phyloP scores from a whole-genome alignment of 768 basidiomycete species.

The Hortiboletus campestris region DNA sequence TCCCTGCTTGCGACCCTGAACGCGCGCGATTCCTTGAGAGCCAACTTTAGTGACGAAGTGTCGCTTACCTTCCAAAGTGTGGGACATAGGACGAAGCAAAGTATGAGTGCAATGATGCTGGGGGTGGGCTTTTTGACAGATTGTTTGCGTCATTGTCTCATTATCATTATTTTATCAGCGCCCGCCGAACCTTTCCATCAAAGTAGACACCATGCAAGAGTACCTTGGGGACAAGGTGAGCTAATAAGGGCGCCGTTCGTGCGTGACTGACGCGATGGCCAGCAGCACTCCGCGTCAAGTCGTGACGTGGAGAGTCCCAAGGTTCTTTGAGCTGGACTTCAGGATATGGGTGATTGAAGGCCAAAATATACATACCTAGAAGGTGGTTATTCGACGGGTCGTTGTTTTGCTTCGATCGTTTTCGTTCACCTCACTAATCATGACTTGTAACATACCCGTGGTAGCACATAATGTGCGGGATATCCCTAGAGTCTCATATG shows the following conservation, averaged over 20 bases:
- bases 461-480: too few relatives aligned
- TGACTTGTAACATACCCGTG: too few relatives aligned
- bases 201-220: constrained; percentile 61
- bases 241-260: background rate
- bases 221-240: constrained; percentile 39
- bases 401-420: too few relatives aligned
- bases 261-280: background rate
- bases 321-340: background rate
- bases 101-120: background rate
- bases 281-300: background rate
- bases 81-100: constrained; percentile 7
- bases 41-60: constrained; percentile 3
- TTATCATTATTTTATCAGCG: constrained; percentile 1
- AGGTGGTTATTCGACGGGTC: too few relatives aligned
- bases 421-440: too few relatives aligned
- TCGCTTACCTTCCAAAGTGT: constrained; percentile 7
- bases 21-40: constrained; percentile 48
- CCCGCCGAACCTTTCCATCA: constrained; percentile 53
- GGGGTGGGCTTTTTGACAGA: background rate
- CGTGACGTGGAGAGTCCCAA: constrained; percentile 3
- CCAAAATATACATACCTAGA: too few relatives aligned
- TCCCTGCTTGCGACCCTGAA: constrained; percentile 58
- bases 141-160: background rate
- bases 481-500: too few relatives aligned
- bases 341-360: too few relatives aligned